phyloP scores from a whole-genome alignment of 768 basidiomycete genomes.

The Roridomyces roridus region DNA sequence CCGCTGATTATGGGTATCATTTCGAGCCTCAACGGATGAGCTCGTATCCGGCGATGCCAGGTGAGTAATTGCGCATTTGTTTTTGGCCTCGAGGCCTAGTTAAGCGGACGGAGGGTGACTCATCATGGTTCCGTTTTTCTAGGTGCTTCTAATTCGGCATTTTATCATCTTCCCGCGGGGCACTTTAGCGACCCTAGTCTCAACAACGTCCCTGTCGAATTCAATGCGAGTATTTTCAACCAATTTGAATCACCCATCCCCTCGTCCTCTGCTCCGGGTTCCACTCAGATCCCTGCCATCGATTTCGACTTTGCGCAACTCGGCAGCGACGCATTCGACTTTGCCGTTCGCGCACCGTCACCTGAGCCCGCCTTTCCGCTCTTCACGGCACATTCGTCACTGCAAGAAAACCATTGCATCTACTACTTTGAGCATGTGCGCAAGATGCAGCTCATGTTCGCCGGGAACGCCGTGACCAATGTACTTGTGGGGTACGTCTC shows the following conservation, averaged over 20 bases:
- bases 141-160: conserved; percentile 46
- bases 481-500: conserved; percentile 68
- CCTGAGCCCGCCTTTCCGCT: conserved; percentile 31
- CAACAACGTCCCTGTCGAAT: conserved; percentile 29
- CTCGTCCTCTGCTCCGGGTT: conserved; percentile 33
- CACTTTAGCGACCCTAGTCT: conserved; percentile 41
- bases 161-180: conserved; percentile 42
- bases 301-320: conserved; percentile 41
- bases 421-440: conserved; percentile 81
- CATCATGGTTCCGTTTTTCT: conserved; percentile 23
- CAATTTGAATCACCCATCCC: conserved; percentile 17
- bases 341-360: conserved; percentile 32
- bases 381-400: conserved; percentile 44
- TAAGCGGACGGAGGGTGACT: conserved; percentile 17
- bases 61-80: conserved; percentile 38
- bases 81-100: conserved; percentile 13
- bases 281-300: conserved; percentile 25
- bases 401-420: conserved; percentile 65
- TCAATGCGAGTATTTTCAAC: conserved; percentile 22
- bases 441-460: conserved; percentile 69
- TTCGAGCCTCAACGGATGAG: conserved; percentile 30
- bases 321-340: conserved; percentile 40
- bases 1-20: conserved; percentile 19
- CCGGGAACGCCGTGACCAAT: conserved; percentile 65
- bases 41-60: conserved; percentile 49